Percentiles rank a stretch among this genome's conserved stretches.
phyloP scores from a whole-genome alignment of 2,329 filamentous ascomycete genomes.

The Diaporthe destruens region DNA sequence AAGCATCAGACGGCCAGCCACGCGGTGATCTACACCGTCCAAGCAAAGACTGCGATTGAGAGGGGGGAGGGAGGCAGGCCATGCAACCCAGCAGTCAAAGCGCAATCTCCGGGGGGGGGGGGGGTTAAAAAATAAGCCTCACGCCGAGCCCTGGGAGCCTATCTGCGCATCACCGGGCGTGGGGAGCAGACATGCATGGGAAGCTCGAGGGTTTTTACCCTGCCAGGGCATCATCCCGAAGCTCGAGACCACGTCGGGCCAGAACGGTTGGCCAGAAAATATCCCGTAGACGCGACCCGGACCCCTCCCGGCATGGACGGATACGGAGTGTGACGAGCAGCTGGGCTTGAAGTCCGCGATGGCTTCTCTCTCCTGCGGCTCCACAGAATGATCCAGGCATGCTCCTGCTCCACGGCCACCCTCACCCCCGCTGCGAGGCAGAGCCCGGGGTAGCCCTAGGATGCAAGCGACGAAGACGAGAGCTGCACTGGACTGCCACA shows the following conservation, averaged over 20 bases:
- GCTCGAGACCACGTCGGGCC: neutral
- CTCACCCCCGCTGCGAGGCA: neutral
- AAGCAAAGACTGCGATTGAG: neutral
- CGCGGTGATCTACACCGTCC: conserved; percentile 1
- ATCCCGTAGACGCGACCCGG: neutral
- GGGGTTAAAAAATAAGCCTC: neutral
- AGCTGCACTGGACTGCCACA: neutral
- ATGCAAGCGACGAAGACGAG: neutral
- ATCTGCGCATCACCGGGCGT: neutral
- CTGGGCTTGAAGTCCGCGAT: neutral
- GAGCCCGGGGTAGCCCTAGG: neutral
- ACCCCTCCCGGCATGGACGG: neutral
- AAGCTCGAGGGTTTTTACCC: neutral
- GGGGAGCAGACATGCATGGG: neutral
- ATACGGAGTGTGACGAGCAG: neutral
- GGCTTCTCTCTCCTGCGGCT: neutral
- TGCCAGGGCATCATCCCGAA: conserved; percentile 18
- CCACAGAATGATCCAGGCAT: too few relatives aligned
- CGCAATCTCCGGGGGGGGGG: neutral
- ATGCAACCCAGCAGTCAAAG: conserved; percentile 31
- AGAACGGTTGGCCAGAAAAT: neutral
- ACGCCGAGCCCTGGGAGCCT: neutral
- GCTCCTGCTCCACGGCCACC: neutral
- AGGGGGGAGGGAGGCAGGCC: too few relatives aligned
- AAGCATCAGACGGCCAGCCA: conserved; percentile 18